Base-by-base conservation (phyloP, 2,329 filamentous ascomycete genomes). In the Alternaria sp. region DNA sequence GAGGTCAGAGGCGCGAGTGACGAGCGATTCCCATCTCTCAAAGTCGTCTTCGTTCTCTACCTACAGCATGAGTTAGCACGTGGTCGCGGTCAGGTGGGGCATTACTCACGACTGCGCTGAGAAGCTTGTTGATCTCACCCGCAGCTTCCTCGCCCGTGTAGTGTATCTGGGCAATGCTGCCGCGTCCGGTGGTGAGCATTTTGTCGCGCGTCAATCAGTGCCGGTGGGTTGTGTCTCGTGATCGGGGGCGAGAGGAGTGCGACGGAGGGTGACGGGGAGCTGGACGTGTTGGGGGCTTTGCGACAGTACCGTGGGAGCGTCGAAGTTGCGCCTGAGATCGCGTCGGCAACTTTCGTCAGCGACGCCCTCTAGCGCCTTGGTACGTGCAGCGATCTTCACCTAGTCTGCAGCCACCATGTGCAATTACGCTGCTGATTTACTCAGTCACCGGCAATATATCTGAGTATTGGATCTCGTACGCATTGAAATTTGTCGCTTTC, bases 1-100 rank as follows among this genome's bases (percentile, higher is more conserved):
- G 67, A 97, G 90, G 54, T 86, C 86, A 79, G 97, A 93, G 69
- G 91, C 92, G 54, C 90, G 89, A 73, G 90, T 90, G 70, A 97
- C 90, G 60, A 98, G 88, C 80, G 93, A 95, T 81, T 98, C 95
- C 96, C 96, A 99, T 65, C 88, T 87, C 73, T 97, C 95, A 75
- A 97, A 98, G 77, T 93, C 94, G 80, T 99, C 96, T 12, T 93
- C 87, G 70, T 97, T 92, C 62, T 86, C 86, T 56, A 83, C 71
- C 88, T 90, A 71, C 40, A 67, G 36, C 5, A 23, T 5, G 30
- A 28, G 57, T 77, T 57, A 77, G 73, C 12, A 19, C 3, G 13
- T 51, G 23, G 40, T 15, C 6, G 32, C 19, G 10, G 36, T 17
- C 45, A 21, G 44, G 46, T 25, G 52, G 32, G 51, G 15, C 17